Evolutionary conservation across 2,329 filamentous ascomycete species (phyloP).

Genomic region (Cladosporium sp.): DNA sequence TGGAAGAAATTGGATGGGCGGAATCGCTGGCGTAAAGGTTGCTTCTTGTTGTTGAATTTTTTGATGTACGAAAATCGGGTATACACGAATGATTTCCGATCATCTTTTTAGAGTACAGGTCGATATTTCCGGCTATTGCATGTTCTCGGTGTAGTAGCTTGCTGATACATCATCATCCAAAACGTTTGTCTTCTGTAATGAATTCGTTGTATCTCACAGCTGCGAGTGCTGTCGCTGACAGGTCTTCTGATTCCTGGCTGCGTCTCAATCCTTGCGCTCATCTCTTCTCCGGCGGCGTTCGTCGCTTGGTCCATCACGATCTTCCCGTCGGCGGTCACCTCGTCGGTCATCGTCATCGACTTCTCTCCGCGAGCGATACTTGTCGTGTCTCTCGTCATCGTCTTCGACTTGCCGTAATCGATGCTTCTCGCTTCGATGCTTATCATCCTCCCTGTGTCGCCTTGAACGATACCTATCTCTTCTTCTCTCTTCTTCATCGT

Average conservation of each 20-base stretch:
- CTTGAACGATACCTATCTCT: conserved; percentile 15
- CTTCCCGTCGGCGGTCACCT: not conserved
- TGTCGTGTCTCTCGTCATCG: not conserved
- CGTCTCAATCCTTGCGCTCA: not conserved
- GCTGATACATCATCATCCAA: no score
- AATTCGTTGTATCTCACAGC: no score
- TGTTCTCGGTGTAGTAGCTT: no score
- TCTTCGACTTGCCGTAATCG: not conserved
- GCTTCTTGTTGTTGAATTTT: no score
- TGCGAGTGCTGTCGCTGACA: no score
- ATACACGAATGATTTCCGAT: no score
- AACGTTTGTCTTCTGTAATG: no score
- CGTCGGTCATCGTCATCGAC: not conserved
- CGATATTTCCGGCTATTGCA: no score
- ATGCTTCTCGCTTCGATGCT: not conserved
- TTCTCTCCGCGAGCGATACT: conserved; percentile 6
- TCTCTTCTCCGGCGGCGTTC: not conserved
- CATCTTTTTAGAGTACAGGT: no score
- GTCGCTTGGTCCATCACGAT: not conserved
- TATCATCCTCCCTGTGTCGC: conserved; percentile 12
- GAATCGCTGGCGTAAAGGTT: no score
- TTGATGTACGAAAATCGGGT: no score
- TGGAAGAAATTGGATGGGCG: no score
- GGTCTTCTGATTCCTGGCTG: not conserved
- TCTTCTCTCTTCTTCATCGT: conserved; percentile 15